A percentile compares a stretch with the other conserved stretches of the same genome.
These are phyloP conservation scores for Leishmania mexicana DNA, from an alignment of 208 protist species.

Conservation along the genomic window DNA sequence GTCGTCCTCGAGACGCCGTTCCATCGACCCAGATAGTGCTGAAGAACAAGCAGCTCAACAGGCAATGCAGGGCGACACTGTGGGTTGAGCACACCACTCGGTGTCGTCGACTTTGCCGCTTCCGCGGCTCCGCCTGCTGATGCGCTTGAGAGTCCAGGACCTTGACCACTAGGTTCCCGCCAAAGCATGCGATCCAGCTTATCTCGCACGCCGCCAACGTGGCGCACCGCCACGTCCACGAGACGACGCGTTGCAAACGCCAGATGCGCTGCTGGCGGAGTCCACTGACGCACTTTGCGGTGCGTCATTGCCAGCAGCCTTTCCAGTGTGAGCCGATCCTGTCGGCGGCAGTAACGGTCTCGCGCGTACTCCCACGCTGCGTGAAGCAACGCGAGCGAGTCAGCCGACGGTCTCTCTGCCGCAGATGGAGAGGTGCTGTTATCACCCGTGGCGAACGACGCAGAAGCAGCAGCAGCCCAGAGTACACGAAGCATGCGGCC, in stretches of 20 bases:
- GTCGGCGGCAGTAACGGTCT: slow-evolving; percentile 56
- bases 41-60: slow-evolving; percentile 61
- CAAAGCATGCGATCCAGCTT: slow-evolving; percentile 44
- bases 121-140: background rate
- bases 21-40: slow-evolving; percentile 32
- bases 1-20: slow-evolving; percentile 4
- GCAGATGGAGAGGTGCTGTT: background rate
- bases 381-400: slow-evolving; percentile 41
- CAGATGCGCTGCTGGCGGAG: slow-evolving; percentile 44
- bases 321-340: slow-evolving; percentile 71
- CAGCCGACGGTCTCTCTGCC: background rate
- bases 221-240: slow-evolving; percentile 15
- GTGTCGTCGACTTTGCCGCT: background rate
- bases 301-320: slow-evolving; percentile 41
- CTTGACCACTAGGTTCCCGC: slow-evolving; percentile 28
- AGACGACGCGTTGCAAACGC: slow-evolving; percentile 30
- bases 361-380: slow-evolving; percentile 64
- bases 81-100: background rate
- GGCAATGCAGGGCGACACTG: slow-evolving; percentile 17
- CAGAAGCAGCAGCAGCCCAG: slow-evolving; percentile 34
- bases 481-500: slow-evolving; percentile 61
- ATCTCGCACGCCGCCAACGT: slow-evolving; percentile 34
- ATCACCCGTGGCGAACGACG: background rate
- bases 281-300: slow-evolving; percentile 53
- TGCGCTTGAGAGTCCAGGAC: no score